phyloP scores from a whole-genome alignment of 441 rosid species.

The Hura crepitans region DNA sequence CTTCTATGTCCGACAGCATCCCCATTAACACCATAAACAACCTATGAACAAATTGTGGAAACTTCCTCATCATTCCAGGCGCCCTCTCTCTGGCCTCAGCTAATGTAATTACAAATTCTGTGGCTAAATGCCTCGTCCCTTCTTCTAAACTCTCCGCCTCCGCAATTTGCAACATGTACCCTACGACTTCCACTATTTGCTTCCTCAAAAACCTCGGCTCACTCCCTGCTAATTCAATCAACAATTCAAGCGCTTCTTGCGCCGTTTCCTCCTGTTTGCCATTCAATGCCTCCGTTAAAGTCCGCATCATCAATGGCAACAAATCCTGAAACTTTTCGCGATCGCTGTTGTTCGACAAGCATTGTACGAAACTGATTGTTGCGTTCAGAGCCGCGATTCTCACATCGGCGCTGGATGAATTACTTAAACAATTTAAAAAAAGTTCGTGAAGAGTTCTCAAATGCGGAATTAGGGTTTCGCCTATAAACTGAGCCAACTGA shows the following conservation, averaged over 20 bases:
- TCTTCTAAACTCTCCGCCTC: constrained; percentile 92
- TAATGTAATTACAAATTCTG: constrained; percentile 84
- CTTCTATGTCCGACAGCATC: constrained; percentile 87
- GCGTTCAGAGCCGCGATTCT: constrained; percentile 87
- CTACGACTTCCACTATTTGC: constrained; percentile 76
- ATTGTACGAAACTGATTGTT: constrained; percentile 72
- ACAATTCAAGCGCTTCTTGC: constrained; percentile 79
- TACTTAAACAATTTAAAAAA: constrained; percentile 55
- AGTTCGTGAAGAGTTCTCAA: constrained; percentile 68
- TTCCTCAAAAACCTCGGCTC: constrained; percentile 80
- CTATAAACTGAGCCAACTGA: constrained; percentile 70
- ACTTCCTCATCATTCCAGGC: constrained; percentile 96
- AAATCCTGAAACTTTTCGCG: constrained; percentile 83
- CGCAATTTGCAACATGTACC: constrained; percentile 87
- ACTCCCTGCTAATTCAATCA: constrained; percentile 86
- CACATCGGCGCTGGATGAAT: constrained; percentile 53
- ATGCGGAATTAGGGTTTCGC: constrained; percentile 67
- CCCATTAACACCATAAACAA: constrained; percentile 79
- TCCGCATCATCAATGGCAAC: constrained; percentile 78
- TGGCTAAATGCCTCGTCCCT: constrained; percentile 75
- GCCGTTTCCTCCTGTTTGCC: constrained; percentile 76
- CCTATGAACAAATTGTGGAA: constrained; percentile 86
- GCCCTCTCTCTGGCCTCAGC: constrained; percentile 96
- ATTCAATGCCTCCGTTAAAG: constrained; percentile 78
- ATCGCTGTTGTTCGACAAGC: constrained; percentile 52